A percentile compares a stretch with the other conserved stretches of the same genome.
phyloP scores from a whole-genome alignment of 169 alveolate species.

The Plasmodium blacklocki region DNA sequence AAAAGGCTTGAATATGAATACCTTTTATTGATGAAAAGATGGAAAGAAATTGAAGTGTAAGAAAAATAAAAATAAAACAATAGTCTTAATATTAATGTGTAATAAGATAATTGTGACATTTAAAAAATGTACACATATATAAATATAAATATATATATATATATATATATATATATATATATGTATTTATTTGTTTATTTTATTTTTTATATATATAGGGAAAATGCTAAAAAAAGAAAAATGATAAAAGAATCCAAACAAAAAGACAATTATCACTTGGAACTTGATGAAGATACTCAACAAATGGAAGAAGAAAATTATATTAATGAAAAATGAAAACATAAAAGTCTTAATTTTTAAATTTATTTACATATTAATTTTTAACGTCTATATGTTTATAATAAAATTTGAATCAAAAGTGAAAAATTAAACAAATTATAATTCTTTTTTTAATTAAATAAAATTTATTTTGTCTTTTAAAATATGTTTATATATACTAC shows the following conservation, averaged over 20 bases:
- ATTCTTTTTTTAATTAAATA: too few relatives aligned
- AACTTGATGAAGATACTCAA: conserved; percentile 27
- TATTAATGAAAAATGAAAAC: conserved; percentile 46
- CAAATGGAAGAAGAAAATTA: conserved; percentile 24
- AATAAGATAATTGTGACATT: conserved; percentile 8
- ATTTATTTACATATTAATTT: neutral
- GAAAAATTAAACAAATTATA: too few relatives aligned
- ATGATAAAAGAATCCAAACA: conserved; percentile 35
- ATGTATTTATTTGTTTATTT: conserved; percentile 1
- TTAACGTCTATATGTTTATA: too few relatives aligned
- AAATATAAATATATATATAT: neutral
- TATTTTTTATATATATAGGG: conserved; percentile 40
- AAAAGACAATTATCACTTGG: conserved; percentile 14
- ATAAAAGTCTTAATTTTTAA: conserved; percentile 21
- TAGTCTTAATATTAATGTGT: neutral
- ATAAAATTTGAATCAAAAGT: too few relatives aligned
- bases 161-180: neutral
- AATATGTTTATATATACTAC: too few relatives aligned
- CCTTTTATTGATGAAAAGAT: conserved; percentile 85
- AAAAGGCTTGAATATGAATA: conserved; percentile 88
- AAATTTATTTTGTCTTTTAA: too few relatives aligned
- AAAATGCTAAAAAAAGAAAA: conserved; percentile 74
- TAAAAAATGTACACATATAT: neutral
- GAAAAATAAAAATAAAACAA: conserved; percentile 21
- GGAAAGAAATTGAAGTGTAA: conserved; percentile 83